Evolutionary conservation across 495 filamentous ascomycete genomes (phyloP).

Genomic region (Trichoderma asperelloides): DNA sequence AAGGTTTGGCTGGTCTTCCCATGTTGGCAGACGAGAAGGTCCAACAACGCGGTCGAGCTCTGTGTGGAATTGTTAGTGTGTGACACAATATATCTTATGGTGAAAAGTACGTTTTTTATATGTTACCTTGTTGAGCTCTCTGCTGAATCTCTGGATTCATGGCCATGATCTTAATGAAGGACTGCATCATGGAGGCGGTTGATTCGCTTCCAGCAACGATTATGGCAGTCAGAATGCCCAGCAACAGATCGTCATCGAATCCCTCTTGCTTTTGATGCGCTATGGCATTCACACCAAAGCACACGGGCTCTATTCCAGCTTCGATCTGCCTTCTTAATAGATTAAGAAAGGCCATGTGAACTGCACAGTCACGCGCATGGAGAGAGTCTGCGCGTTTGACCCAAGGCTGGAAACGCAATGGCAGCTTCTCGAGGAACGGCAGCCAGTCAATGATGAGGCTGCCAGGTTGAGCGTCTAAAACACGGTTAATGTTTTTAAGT

Average conservation of each 20-base stretch:
- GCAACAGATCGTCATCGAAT: not conserved
- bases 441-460: not conserved
- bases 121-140: not conserved
- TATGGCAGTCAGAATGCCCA: not conserved
- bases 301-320: not conserved
- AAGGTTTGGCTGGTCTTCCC: constrained; percentile 48
- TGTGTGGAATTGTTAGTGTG: constrained; percentile 15
- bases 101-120: not conserved
- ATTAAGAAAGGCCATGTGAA: not conserved
- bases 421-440: not conserved
- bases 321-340: not conserved
- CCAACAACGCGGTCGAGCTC: constrained; percentile 54
- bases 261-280: not conserved
- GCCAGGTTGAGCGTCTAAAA: not conserved
- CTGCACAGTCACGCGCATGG: not conserved
- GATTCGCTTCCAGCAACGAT: not conserved
- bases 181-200: not conserved
- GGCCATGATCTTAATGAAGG: not conserved
- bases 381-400: not conserved
- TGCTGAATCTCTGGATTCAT: not conserved
- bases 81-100: constrained; percentile 17
- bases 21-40: constrained; percentile 41
- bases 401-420: not conserved
- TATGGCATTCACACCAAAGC: not conserved
- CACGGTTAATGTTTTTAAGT: too few relatives aligned